Percentiles rank a stretch among this genome's conserved stretches.
phyloP scores from a whole-genome alignment of 225 moss, liverwort and hornwort genomes.

The Straminergon stramineum region DNA sequence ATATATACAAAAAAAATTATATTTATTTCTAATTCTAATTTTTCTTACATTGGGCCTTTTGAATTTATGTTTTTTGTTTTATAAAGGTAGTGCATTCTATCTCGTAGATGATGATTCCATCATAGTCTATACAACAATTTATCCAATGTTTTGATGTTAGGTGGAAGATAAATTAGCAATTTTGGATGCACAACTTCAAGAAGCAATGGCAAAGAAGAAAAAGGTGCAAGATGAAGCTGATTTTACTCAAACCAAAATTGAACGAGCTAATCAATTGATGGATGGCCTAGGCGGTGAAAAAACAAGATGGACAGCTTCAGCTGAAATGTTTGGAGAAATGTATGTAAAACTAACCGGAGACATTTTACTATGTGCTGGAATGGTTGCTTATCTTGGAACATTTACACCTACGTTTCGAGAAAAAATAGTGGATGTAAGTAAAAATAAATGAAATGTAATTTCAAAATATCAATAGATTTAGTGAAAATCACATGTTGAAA shows the following conservation, averaged over 20 bases:
- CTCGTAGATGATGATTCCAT: background rate
- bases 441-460: background rate
- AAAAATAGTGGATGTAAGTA: slow-evolving; percentile 11
- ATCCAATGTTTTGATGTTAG: background rate
- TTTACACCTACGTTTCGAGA: slow-evolving; percentile 72
- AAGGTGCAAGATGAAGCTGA: slow-evolving; percentile 85
- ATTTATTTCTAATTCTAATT: background rate
- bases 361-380: slow-evolving; percentile 70
- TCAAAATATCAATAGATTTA: background rate
- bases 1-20: fast-evolving
- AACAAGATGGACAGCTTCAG: slow-evolving; percentile 69
- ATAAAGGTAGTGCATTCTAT: no score
- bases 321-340: slow-evolving; percentile 56
- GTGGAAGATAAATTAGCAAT: slow-evolving; percentile 55
- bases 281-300: slow-evolving; percentile 68
- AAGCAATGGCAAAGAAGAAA: slow-evolving; percentile 59
- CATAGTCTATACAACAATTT: background rate
- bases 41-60: background rate
- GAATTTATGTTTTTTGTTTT: background rate
- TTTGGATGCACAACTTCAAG: slow-evolving; percentile 45
- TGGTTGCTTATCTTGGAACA: slow-evolving; percentile 85
- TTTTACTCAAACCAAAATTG: slow-evolving; percentile 58
- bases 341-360: slow-evolving; percentile 70
- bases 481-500: background rate
- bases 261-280: slow-evolving; percentile 82